Evolutionary conservation across 1,284 basidiomycete species (phyloP), one percentile per base, ranked within the genome.

Genomic region (Puccinia sorghi): DNA sequence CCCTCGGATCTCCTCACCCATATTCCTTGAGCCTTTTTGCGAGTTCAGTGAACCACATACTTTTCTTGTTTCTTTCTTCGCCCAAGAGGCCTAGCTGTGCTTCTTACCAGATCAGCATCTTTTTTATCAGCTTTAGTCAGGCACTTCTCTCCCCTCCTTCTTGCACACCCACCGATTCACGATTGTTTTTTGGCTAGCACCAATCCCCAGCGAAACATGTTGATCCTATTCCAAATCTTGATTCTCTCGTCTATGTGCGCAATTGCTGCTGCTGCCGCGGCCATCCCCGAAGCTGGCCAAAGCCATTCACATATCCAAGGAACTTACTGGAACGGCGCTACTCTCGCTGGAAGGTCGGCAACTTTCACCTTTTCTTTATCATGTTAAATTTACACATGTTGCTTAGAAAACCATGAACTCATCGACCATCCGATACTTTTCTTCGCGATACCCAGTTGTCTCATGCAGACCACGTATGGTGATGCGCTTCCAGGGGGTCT

Each of bases 251-350:
- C 13, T 41, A 25, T 64, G 20, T 64, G 39, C 41, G 22, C 61
- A 43, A 6, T 46, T 1, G n/a, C 25, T 25, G n/a, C 61, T 64
- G 61, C 61, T n/a, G 20, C 8, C 7, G 0, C 22, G 2, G 3
- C 4, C 5, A 32, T 4, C 32, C 61, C 39, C 22, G 25, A 13
- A 46, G 13, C 15, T 46, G 41, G 61, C 13, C 37, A 5, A 3
- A 43, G 3, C 7, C 52, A 52, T 22, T 0, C 22, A 20, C 6
- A 50, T 9, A 13, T 37, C 17, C 66, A 69, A 52, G 48, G 66
- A 13, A 69, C 66, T 5, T 69, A 32, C 32, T 69, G 66, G 66
- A 52, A 69, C 20, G 66, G 66, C 9, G 66, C 66, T 7, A 69
- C 66, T n/a, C 52, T 37, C n/a, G 66, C 25, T 22, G 66, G 66